Conservation (phyloP, 2,329 filamentous ascomycete genomes). For the Aspergillus floridensis region DNA sequence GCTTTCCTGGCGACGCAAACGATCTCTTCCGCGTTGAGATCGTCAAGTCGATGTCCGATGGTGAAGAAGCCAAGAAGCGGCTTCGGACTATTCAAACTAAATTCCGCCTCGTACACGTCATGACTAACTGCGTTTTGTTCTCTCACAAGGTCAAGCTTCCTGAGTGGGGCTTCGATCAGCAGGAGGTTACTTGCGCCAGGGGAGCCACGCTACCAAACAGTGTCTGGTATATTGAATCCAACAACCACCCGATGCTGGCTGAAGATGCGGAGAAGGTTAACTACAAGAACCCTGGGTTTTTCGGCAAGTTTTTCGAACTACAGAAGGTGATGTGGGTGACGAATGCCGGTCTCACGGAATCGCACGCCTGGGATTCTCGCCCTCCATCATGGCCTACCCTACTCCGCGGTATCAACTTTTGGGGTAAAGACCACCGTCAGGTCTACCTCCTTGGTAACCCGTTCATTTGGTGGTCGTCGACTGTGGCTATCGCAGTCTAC, state of each 20-base stretch:
- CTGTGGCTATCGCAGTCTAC: slow-evolving; percentile 73
- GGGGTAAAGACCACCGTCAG: slow-evolving; percentile 89
- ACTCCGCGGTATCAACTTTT: slow-evolving; percentile 96
- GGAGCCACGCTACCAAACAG: slow-evolving; percentile 93
- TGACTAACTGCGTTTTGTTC: slow-evolving; percentile 95
- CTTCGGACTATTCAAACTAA: slow-evolving; percentile 94
- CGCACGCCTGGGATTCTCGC: slow-evolving; percentile 96
- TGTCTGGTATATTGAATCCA: slow-evolving; percentile 93
- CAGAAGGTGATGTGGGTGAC: slow-evolving; percentile 99
- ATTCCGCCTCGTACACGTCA: slow-evolving; percentile 90
- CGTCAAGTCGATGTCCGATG: slow-evolving; percentile 80
- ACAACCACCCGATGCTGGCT: slow-evolving; percentile 75
- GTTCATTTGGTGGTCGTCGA: slow-evolving; percentile 89
- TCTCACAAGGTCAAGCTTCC: slow-evolving; percentile 99
- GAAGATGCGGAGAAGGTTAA: slow-evolving; percentile 87
- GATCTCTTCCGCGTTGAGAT: slow-evolving; percentile 95
- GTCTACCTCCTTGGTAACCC: slow-evolving; percentile 97
- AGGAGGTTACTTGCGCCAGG: slow-evolving; percentile 96
- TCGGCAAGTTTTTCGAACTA: slow-evolving; percentile 96
- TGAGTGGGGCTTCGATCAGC: slow-evolving; percentile 96
- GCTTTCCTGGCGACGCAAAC: slow-evolving; percentile 94
- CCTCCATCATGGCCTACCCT: slow-evolving; percentile 91
- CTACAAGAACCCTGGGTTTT: slow-evolving; percentile 90
- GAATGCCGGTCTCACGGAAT: slow-evolving; percentile 92
- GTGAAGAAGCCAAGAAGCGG: slow-evolving; percentile 74